phyloP scores from a whole-genome alignment of 371 early-diverging fungal genomes.

The Mucor indicus region DNA sequence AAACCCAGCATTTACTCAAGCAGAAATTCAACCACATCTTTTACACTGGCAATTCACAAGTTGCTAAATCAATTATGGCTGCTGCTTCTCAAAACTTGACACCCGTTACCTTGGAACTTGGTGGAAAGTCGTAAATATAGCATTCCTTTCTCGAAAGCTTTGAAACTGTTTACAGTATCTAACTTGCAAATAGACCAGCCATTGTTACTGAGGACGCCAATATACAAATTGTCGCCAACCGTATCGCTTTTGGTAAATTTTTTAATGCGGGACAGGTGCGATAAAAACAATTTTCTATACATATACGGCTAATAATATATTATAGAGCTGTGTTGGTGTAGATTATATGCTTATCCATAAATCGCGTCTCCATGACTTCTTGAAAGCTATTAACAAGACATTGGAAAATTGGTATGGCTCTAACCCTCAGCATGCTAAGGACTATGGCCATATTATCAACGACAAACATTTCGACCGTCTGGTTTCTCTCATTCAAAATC shows the following conservation, averaged over 20 bases:
- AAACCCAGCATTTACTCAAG: constrained; percentile 71
- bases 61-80: constrained; percentile 73
- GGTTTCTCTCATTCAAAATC: constrained; percentile 40
- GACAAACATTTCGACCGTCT: constrained; percentile 73
- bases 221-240: constrained; percentile 60
- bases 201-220: constrained; percentile 67
- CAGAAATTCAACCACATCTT: constrained; percentile 79
- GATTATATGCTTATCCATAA: constrained; percentile 77
- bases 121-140: constrained; percentile 69
- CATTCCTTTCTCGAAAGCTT: neutral
- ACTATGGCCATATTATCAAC: constrained; percentile 71
- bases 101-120: constrained; percentile 77
- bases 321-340: constrained; percentile 79
- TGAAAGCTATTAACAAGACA: constrained; percentile 47
- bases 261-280: constrained; percentile 79
- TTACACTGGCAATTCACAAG: constrained; percentile 79
- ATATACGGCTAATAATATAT: too few species aligned
- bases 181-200: constrained; percentile 56
- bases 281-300: too few species aligned
- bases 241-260: constrained; percentile 80
- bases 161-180: too few species aligned
- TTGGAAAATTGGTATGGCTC: constrained; percentile 47
- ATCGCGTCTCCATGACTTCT: constrained; percentile 42
- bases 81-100: constrained; percentile 73
- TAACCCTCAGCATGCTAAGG: constrained; percentile 47